Percentiles rank a stretch among this genome's conserved stretches.
These are phyloP conservation scores for Plicaturopsis crispa DNA, from an alignment of 768 basidiomycete species.

Conservation along the genomic window DNA sequence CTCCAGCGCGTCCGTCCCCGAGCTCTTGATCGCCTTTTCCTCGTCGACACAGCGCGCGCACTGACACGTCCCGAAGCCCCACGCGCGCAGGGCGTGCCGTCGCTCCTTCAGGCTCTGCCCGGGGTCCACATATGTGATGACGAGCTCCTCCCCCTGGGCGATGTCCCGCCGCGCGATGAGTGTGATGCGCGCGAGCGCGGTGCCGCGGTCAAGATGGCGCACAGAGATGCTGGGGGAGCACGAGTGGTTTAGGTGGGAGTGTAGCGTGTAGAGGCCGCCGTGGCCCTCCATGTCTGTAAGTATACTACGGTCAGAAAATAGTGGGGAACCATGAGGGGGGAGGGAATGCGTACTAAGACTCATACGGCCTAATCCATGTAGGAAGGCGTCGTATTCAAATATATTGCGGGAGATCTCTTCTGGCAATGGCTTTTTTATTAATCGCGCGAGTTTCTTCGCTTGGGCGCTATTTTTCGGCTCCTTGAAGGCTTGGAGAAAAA, in stretches of 20 bases:
- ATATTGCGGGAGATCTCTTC: conserved; percentile 46
- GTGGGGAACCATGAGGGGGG: conserved; percentile 1
- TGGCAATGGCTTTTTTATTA: conserved; percentile 43
- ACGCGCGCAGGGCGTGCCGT: not conserved
- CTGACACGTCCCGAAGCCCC: not conserved
- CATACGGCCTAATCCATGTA: conserved; percentile 69
- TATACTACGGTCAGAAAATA: conserved; percentile 4
- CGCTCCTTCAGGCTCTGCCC: conserved; percentile 2
- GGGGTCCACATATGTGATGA: conserved; percentile 76
- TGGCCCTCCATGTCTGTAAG: conserved; percentile 70
- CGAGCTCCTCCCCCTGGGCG: conserved; percentile 63
- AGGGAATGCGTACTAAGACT: conserved; percentile 56
- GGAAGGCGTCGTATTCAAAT: conserved; percentile 73
- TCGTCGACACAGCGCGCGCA: conserved; percentile 1
- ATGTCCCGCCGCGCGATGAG: conserved; percentile 63
- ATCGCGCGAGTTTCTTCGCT: conserved; percentile 47
- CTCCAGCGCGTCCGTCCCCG: conserved; percentile 14
- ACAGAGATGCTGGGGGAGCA: conserved; percentile 78
- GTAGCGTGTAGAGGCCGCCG: conserved; percentile 78
- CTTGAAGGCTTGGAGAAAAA: conserved; percentile 57
- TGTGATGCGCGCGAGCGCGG: conserved; percentile 66
- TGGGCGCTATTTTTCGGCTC: conserved; percentile 41
- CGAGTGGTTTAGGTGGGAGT: conserved; percentile 83
- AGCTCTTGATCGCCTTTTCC: conserved; percentile 1
- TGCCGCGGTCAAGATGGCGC: conserved; percentile 65